These are phyloP conservation scores for Copromyces sp. DNA, from an alignment of 495 filamentous ascomycete species.

Conservation along the genomic window DNA sequence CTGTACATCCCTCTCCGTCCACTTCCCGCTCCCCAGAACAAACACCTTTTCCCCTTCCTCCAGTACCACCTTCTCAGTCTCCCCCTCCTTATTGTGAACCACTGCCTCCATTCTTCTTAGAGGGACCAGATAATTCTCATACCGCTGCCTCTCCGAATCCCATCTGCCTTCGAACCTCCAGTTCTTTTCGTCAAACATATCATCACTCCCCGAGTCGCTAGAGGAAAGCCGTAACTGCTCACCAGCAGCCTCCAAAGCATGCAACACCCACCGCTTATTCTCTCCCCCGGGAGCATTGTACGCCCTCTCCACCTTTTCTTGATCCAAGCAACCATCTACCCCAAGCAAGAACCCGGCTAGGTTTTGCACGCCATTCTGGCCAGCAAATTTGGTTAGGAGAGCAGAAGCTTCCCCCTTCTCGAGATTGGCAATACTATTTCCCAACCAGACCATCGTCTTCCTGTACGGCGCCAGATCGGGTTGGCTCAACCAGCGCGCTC, in stretches of 20 bases:
- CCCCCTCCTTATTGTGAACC: neutral
- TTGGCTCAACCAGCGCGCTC: constrained; percentile 1
- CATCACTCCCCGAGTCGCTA: neutral
- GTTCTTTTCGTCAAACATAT: neutral
- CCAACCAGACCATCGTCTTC: constrained; percentile 6
- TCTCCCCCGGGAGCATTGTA: constrained; percentile 3
- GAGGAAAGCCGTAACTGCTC: neutral
- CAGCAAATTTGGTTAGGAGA: neutral
- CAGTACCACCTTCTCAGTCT: neutral
- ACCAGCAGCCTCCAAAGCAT: constrained; percentile 5
- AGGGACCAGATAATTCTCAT: constrained; percentile 6
- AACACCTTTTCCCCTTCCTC: constrained; percentile 4
- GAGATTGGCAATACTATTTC: constrained; percentile 8
- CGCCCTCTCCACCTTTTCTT: neutral
- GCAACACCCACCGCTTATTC: constrained; percentile 5
- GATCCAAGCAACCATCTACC: constrained; percentile 8
- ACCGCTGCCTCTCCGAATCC: constrained; percentile 2
- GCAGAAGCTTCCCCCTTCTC: constrained; percentile 1
- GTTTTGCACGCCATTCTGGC: neutral
- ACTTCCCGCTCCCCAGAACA: constrained; percentile 8
- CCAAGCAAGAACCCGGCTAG: constrained; percentile 4
- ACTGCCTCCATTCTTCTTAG: neutral
- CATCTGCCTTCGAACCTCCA: constrained; percentile 9
- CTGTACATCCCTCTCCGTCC: constrained; percentile 1
- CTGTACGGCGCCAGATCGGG: neutral